Evolutionary conservation across 345 rosid species (phyloP).

Genomic region (Salix viminalis): DNA sequence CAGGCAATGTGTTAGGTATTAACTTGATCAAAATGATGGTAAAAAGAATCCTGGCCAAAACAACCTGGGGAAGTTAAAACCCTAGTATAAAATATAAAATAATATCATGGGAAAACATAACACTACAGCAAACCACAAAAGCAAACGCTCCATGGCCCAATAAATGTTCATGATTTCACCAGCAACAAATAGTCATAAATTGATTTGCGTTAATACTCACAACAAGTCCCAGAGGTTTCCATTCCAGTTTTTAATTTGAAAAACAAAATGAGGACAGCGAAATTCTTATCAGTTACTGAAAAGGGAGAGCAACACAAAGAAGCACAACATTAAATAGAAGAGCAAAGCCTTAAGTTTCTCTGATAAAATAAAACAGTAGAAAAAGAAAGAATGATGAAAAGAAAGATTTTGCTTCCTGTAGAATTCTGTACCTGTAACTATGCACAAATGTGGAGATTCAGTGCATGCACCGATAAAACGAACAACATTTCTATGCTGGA

Average conservation of each 20-base stretch:
- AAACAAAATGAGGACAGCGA: background rate
- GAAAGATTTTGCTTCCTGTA: background rate
- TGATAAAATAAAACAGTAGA: background rate
- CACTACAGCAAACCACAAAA: background rate
- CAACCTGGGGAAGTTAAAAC: background rate
- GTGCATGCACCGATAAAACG: conserved; percentile 69
- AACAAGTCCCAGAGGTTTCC: background rate
- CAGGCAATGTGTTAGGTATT: background rate
- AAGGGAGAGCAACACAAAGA: background rate
- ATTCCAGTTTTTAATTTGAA: background rate
- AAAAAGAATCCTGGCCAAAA: background rate
- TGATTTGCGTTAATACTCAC: background rate
- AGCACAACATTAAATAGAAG: background rate
- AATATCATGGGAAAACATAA: background rate
- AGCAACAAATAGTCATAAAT: background rate
- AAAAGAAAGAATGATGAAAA: background rate
- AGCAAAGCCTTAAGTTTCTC: background rate
- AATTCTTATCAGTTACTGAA: background rate
- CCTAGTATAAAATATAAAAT: background rate
- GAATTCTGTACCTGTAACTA: conserved; percentile 54
- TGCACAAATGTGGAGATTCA: conserved; percentile 51
- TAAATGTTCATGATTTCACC: background rate
- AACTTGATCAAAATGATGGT: background rate
- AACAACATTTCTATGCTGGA: conserved; percentile 59
- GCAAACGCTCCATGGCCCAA: background rate